Evolutionary conservation across 2,329 filamentous ascomycete genomes (phyloP), one percentile per base, ranked within the genome.

Genomic region (Pseudocercospora ulei): DNA sequence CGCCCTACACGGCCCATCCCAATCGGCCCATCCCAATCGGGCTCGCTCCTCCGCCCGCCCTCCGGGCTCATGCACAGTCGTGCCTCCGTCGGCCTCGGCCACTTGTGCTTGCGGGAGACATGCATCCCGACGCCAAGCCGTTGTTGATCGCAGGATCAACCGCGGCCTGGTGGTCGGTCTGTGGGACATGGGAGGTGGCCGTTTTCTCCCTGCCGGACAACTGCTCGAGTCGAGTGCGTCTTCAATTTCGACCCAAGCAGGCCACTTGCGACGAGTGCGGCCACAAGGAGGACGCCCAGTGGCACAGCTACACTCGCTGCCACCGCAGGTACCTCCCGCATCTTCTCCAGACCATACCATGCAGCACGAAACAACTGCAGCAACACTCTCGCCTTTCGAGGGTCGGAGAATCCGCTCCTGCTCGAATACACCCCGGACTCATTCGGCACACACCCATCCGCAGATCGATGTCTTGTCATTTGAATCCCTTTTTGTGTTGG

Each of bases 381-480:
- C 55, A 74, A 55, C 13, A 76, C 65, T 26, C 71, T 64, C 18
- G 69, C 65, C 56, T 75, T 74, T 48, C 70, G 66, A 3, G 72
- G 72, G 48, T 74, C 74, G 27, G 73, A 62, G 43, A 69, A 72
- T 0, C 71, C 71, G 30, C 65, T 66, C 1, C 67, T 66, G 29
- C 68, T 65, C 1, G 55, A 48, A 11, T 54, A 54, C 2, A 42
- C 47, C 2, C 38, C 43, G 8, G 46, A 46, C 39, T 48, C 35
- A 11, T 35, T 29, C 9, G 66, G 65, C n/a, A 73, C 70, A 43
- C 68, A 71, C 0, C 72, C 72, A 35, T 69, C 69, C 43, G 65
- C 62, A n/a, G 66, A 65, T 22, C 72, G 55, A 28, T 68, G 67
- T 39, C 68, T 72, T 13, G 67, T 65, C 1, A 76, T 64, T n/a